Base-by-base conservation (phyloP, 129 eudicot genomes). In the Chrysanthemum lavandulifolium region DNA sequence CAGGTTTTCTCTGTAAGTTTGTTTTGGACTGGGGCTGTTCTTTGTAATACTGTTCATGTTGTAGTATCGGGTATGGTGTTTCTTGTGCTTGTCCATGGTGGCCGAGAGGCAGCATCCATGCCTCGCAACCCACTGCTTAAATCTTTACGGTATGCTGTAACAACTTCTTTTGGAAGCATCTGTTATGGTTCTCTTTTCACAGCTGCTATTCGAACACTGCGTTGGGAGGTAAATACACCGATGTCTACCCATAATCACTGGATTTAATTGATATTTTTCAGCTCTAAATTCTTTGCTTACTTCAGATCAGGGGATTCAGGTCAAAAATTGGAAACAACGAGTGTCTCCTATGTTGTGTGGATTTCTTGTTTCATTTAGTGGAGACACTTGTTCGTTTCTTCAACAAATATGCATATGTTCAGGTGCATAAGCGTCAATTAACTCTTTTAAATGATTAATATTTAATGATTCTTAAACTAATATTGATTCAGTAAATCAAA, bases 181-280 rank as follows among this genome's bases (percentile, higher is more conserved):
- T 95, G 99, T 84, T 95, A 95, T n/a, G 99, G 99, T 29, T 90
- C 99, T 56, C 97, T 95, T 63, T 95, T 95, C 71, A 95, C 99
- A 59, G 99, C 96, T 65, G 96, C 97, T 72, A 90, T 95, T 47
- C 84, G 99, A 51, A 95, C 97, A 25, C 82, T 95, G 11, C 84
- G 99, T 53, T 94, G 99, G 99, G 89, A 94, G 97, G 99, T 90
- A 68, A 62, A 18, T 14, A 13, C 71, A 33, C 4, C 14, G 50
- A 56, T 40, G n/a, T 40, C 43, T 69, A 53, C 9, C 56, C 15
- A 4, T 74, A 56, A 49, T 62, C 19, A 11, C 0, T 27, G 43
- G 7, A 12, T 13, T 71, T 54, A 1, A 31, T 4, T 31, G 6
- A 0, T 31, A 0, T 0, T 10, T 59, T 56, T 66, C 10, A 4